Conservation (phyloP, 2,329 filamentous ascomycete genomes). For the Alternaria angustiovoidea region DNA sequence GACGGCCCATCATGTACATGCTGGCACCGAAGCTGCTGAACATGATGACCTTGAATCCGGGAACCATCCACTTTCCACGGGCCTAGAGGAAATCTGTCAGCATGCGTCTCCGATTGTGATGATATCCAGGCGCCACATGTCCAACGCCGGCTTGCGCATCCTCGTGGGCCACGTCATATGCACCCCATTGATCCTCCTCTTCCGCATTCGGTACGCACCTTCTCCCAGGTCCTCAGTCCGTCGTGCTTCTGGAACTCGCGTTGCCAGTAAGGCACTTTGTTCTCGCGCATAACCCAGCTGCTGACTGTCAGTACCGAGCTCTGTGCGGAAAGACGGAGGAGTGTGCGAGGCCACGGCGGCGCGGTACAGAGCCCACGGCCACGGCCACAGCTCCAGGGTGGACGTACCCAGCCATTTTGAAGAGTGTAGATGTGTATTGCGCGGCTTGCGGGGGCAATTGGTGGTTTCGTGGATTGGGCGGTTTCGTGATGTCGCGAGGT, state of each 20-base stretch:
- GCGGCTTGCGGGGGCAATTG: constrained; percentile 44
- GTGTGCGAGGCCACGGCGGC: constrained; percentile 20
- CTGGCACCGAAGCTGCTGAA: constrained; percentile 70
- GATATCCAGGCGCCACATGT: neutral
- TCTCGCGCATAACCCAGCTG: constrained; percentile 70
- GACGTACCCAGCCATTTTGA: constrained; percentile 55
- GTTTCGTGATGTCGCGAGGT: constrained; percentile 38
- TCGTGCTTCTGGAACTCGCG: constrained; percentile 77
- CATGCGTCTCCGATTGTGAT: neutral
- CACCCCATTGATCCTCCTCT: constrained; percentile 12
- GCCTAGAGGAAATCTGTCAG: constrained; percentile 57
- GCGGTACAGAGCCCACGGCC: constrained; percentile 11
- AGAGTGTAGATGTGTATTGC: constrained; percentile 46
- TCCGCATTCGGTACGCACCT: constrained; percentile 64
- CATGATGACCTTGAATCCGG: constrained; percentile 72
- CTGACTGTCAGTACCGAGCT: constrained; percentile 40
- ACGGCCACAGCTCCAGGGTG: constrained; percentile 22
- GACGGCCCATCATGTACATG: constrained; percentile 77
- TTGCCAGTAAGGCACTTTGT: constrained; percentile 80
- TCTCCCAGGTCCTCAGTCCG: constrained; percentile 76
- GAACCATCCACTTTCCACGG: constrained; percentile 70
- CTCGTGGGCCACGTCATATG: neutral
- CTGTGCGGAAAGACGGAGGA: constrained; percentile 19
- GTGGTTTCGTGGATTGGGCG: constrained; percentile 38
- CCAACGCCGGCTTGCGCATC: neutral